Percentiles rank a stretch among this genome's conserved stretches.
Conservation (phyloP, 257 asterid species). For the Primulina huaijiensis region DNA sequence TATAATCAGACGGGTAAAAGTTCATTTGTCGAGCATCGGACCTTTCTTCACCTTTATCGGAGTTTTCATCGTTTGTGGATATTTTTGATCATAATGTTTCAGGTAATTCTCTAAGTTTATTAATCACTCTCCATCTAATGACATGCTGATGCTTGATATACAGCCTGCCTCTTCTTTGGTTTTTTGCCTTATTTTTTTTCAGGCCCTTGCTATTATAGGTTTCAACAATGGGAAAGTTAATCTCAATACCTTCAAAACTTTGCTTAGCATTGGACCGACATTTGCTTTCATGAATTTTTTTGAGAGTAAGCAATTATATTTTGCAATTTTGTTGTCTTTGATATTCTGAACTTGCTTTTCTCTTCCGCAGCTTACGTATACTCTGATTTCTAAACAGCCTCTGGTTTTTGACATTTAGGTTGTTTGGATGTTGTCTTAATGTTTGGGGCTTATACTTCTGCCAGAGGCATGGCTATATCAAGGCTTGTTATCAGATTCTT, state of each 20-base stretch:
- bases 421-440: constrained; percentile 75
- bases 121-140: constrained; percentile 19
- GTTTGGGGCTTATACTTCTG: constrained; percentile 95
- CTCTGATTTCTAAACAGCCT: constrained; percentile 24
- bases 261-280: constrained; percentile 89
- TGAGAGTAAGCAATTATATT: constrained; percentile 63
- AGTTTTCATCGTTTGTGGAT: constrained; percentile 99
- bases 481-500: constrained; percentile 89
- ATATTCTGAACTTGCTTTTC: constrained; percentile 16
- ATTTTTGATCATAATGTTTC: constrained; percentile 85
- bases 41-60: constrained; percentile 87
- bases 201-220: constrained; percentile 87
- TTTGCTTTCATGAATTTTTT: constrained; percentile 81
- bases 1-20: constrained; percentile 75
- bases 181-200: constrained; percentile 24
- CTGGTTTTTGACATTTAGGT: constrained; percentile 45
- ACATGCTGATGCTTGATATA: constrained; percentile 7
- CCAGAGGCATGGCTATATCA: constrained; percentile 96
- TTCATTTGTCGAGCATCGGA: constrained; percentile 95
- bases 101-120: constrained; percentile 43
- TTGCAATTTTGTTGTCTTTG: constrained; percentile 19
- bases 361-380: constrained; percentile 17
- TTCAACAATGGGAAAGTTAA: constrained; percentile 64
- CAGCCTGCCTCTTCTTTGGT: constrained; percentile 23
- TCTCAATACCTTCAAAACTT: constrained; percentile 59